These are phyloP conservation scores for Ceratocystis huliohia DNA, from an alignment of 2,329 filamentous ascomycete genomes.

Conservation along the genomic window DNA sequence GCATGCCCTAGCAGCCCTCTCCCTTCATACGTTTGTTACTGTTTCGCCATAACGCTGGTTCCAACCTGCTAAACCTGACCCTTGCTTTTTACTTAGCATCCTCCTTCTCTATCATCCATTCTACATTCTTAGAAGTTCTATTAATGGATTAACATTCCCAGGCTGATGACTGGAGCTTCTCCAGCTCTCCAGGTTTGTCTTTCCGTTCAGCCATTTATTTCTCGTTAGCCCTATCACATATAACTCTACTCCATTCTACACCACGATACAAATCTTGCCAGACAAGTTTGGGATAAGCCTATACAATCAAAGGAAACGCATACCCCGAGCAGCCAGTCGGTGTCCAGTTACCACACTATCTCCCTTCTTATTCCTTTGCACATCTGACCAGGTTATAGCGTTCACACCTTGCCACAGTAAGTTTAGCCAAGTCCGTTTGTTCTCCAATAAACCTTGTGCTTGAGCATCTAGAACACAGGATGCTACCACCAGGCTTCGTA, in stretches of 20 bases:
- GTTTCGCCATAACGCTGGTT: neutral
- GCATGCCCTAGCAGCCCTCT: neutral
- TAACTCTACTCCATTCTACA: neutral
- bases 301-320: too few relatives aligned
- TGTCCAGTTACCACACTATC: neutral
- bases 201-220: neutral
- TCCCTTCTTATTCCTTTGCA: neutral
- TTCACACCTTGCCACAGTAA: neutral
- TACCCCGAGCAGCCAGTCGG: too few relatives aligned
- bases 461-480: conserved; percentile 3
- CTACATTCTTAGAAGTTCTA: neutral
- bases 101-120: neutral
- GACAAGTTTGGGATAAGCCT: too few relatives aligned
- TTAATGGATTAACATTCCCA: too few relatives aligned
- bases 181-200: neutral
- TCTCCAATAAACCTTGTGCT: neutral
- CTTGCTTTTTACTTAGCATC: neutral
- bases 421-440: neutral
- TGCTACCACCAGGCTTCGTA: neutral
- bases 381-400: neutral
- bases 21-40: neutral
- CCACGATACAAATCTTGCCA: too few relatives aligned
- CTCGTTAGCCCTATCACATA: neutral
- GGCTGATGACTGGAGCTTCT: neutral
- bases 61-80: neutral